Percentiles rank a stretch among this genome's conserved stretches.
phyloP scores from a whole-genome alignment of 257 asterid species.

The Cruciata laevipes region DNA sequence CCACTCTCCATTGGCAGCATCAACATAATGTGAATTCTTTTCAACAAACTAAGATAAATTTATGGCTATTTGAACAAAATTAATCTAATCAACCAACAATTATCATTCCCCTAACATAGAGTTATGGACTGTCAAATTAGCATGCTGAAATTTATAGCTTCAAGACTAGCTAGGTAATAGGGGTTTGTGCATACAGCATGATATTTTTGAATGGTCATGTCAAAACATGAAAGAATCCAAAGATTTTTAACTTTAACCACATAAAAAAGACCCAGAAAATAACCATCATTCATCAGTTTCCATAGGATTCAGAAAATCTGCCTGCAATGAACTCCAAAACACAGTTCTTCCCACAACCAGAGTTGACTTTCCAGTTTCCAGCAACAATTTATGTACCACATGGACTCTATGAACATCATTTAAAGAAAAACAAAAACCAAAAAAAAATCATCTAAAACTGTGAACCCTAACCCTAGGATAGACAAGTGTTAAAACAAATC shows the following conservation, averaged over 20 bases:
- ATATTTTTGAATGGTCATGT: background rate
- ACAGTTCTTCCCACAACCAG: too few relatives aligned
- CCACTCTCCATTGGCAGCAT: background rate
- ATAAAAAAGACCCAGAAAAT: background rate
- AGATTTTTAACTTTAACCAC: background rate
- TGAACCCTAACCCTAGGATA: slow-evolving; percentile 22
- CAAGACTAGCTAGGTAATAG: background rate
- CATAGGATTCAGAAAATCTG: background rate
- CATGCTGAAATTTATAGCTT: background rate
- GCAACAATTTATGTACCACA: background rate
- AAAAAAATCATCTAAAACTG: background rate
- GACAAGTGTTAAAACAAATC: background rate
- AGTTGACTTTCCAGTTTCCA: background rate
- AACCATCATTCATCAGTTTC: background rate
- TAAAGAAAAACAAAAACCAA: background rate
- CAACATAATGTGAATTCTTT: background rate
- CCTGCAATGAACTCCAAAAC: background rate
- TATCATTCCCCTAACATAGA: too few relatives aligned
- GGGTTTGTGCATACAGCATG: background rate
- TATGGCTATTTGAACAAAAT: too few relatives aligned
- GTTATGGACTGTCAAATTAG: background rate
- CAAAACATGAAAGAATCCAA: background rate
- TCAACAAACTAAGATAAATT: background rate
- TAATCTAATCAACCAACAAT: background rate
- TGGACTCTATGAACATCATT: background rate